These are phyloP conservation scores for Neohortaea acidophila DNA, from an alignment of 495 filamentous ascomycete genomes.

Conservation along the genomic window DNA sequence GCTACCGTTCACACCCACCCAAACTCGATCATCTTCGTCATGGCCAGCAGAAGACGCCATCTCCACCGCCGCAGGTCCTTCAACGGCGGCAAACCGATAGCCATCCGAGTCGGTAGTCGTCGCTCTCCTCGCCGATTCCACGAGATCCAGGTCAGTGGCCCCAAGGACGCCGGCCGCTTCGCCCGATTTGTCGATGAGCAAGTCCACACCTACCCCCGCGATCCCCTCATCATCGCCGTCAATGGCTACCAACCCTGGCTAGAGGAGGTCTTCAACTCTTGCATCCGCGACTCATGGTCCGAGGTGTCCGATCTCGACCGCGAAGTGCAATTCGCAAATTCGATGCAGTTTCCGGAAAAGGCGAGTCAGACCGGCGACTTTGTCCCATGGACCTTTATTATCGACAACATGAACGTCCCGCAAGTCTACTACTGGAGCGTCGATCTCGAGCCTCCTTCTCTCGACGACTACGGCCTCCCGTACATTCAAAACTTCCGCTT, in stretches of 20 bases:
- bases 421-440: conserved; percentile 20
- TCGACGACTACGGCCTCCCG: conserved; percentile 11
- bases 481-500: conserved; percentile 15
- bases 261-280: conserved; percentile 13
- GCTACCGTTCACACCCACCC: too few species aligned
- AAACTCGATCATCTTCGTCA: too few species aligned
- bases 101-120: conserved; percentile 16
- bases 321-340: conserved; percentile 15
- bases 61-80: conserved; percentile 10
- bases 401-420: conserved; percentile 19
- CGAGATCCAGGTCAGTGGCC: conserved; percentile 13
- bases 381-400: conserved; percentile 18
- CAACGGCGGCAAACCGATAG: conserved; percentile 7
- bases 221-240: conserved; percentile 15
- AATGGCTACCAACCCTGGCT: conserved; percentile 18
- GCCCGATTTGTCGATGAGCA: conserved; percentile 13
- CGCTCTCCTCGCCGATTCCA: conserved; percentile 11
- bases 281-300: conserved; percentile 14
- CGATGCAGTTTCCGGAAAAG: conserved; percentile 18
- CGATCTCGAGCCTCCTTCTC: conserved; percentile 9
- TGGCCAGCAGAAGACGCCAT: conserved; percentile 9
- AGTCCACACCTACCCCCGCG: conserved; percentile 5
- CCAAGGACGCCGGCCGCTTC: conserved; percentile 18
- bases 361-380: conserved; percentile 7
- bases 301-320: conserved; percentile 17